Evolutionary conservation across 139 green algal species (phyloP).

Genomic region (Chlamydomonas applanata): DNA sequence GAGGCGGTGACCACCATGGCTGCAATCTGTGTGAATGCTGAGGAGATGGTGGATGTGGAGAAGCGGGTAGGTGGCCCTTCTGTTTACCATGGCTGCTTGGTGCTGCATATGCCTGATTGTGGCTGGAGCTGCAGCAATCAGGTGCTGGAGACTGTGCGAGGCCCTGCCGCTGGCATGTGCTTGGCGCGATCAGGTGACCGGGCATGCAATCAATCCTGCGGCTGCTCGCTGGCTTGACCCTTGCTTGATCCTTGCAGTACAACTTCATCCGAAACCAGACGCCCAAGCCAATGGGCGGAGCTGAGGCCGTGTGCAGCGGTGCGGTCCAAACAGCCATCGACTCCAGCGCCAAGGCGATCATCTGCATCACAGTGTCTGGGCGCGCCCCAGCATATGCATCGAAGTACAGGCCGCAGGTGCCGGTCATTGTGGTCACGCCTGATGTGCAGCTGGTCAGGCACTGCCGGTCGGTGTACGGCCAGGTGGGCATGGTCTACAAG

Average conservation of each 20-base stretch:
- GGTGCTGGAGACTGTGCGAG: too few species aligned
- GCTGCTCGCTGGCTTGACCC: too few species aligned
- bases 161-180: too few species aligned
- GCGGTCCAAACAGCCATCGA: constrained; percentile 63
- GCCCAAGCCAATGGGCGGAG: constrained; percentile 49
- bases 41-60: constrained; percentile 60
- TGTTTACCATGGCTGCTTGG: too few species aligned
- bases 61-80: constrained; percentile 25
- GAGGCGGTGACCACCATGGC: constrained; percentile 72
- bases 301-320: constrained; percentile 50
- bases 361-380: constrained; percentile 54
- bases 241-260: constrained; percentile 35
- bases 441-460: constrained; percentile 46
- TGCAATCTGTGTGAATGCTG: constrained; percentile 68
- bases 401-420: constrained; percentile 56
- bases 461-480: constrained; percentile 41
- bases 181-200: too few species aligned
- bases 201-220: too few species aligned
- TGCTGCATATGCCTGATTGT: too few species aligned
- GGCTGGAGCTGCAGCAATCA: too few species aligned
- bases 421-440: constrained; percentile 50
- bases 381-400: constrained; percentile 44
- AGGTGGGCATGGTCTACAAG: constrained; percentile 21
- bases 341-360: constrained; percentile 61
- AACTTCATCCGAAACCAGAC: constrained; percentile 58